phyloP scores from a whole-genome alignment of 2,329 filamentous ascomycete species.

The Hypoxylon sp. region DNA sequence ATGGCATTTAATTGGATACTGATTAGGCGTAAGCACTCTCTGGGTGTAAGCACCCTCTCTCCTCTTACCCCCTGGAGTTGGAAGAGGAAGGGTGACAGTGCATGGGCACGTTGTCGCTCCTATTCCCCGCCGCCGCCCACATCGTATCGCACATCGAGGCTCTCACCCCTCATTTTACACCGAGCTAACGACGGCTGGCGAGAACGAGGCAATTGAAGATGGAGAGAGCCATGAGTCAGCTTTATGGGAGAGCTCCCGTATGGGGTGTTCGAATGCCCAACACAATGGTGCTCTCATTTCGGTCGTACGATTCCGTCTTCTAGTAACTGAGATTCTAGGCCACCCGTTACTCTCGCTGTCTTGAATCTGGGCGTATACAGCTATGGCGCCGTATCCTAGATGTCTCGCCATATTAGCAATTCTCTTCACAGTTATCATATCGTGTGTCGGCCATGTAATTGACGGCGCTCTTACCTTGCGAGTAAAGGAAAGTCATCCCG shows the following conservation, averaged over 20 bases:
- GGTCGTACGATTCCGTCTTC: background rate
- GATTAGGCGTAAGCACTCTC: background rate
- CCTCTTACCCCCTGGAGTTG: background rate
- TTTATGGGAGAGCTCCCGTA: background rate
- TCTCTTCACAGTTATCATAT: background rate
- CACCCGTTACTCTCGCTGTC: background rate
- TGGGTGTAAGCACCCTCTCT: background rate
- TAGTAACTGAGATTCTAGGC: background rate
- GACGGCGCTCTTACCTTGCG: background rate
- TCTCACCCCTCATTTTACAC: background rate
- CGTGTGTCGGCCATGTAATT: slow-evolving; percentile 4
- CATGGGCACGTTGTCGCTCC: background rate
- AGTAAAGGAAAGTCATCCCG: background rate
- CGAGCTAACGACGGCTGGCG: background rate
- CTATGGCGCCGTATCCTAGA: background rate
- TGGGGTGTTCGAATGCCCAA: background rate
- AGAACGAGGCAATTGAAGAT: background rate
- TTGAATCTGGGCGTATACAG: background rate
- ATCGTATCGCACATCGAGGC: background rate
- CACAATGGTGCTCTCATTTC: background rate
- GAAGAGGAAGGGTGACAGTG: background rate
- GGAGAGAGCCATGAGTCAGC: background rate
- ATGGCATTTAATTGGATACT: background rate
- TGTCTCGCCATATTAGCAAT: slow-evolving; percentile 7
- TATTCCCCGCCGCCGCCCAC: background rate